Evolutionary conservation across 306 rosid species (phyloP), one percentile per base, ranked within the genome.

Genomic region (Vigna radiata): DNA sequence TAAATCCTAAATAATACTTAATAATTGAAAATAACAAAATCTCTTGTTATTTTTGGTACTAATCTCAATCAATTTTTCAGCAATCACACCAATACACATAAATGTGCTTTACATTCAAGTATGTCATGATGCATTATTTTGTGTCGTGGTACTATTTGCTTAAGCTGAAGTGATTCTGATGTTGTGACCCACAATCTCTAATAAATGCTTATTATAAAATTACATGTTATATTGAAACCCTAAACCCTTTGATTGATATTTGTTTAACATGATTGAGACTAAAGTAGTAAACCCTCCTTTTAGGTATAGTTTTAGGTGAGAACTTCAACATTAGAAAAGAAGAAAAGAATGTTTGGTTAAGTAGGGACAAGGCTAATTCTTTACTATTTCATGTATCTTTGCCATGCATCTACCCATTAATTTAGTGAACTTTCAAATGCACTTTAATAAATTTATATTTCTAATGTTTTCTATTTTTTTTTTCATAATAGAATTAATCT

Each of bases 241-340:
- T 8, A 37, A 37, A 37, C 10, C 10, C 1, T 0, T 56, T 68
- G 25, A 72, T 63, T 72, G 50, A 41, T 41, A 2, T 72, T 72
- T 43, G 19, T 8, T 56, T 77, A 44, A 33, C 43, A 68, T 53
- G 12, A 54, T 6, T 54, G 9, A 44, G 43, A 56, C 70, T 12
- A 18, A 46, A 70, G 10, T 14, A 69, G 29, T 36, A 68, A 69
- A 31, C 33, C 47, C 17, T 14, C 63, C 53, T 60, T 53, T 60
- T 70, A 41, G 74, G 67, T 77, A n/a, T 5, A 56, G 55, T 15
- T 39, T 63, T 49, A 68, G 81, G 76, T 56, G 13, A 56, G 14
- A 68, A 8, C 16, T 39, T 31, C 52, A 8, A 2, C 2, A 21
- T 9, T 7, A 68, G 19, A 58, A 68, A 68, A 68, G 15, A 36